Base-by-base conservation (phyloP, 1,284 basidiomycete genomes). In the Melanopsichium pennsylvanicum region DNA sequence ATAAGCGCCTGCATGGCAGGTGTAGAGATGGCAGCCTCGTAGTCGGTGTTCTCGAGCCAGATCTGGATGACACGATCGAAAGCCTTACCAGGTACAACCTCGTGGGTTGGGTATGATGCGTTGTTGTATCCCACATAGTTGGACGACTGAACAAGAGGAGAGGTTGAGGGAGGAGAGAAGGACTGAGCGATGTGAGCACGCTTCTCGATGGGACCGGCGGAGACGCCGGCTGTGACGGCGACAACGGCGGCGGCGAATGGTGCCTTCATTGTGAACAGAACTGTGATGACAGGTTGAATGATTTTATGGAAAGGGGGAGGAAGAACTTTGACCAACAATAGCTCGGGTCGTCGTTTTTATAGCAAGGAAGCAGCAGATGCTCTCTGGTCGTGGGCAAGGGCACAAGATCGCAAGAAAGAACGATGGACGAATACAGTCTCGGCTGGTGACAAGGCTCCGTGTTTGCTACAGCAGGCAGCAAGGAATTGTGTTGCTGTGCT, bases 211-310 rank as follows among this genome's bases (percentile, higher is more conserved):
- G 75, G 74, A 1, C 55, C 46, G 23, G 49, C 62, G 16, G 49
- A 34, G 15, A 41, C 44, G 34, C 47, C 19, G 13, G 38, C 46
- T 18, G 42, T 37, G 22, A 41, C 40, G 23, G 29, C 92, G 90
- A 83, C 86, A 87, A 76, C 89, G 87, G 39, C 91, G 90, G 31
- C 83, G 96, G 83, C 93, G 93, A 91, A 90, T 95, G 90, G 90
- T 18, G 51, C 29, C 49, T 57, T 58, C 55, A 55, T 66, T 5
- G 5, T 52, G 25, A 16, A 2, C 27, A 19, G 13, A 15, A 15
- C 4, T 12, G 40, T 15, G 19, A 22, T 0, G 29, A 21, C 25
- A 4, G 19, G 22, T 5, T 18, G 26, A 23, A 33, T 5, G 15
- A 16, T 10, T 3, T 16, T 19, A 26, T 19, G 9, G 15, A 6